Evolutionary conservation across 495 filamentous ascomycete genomes (phyloP).

Genomic region (Cladorrhinum samala): DNA sequence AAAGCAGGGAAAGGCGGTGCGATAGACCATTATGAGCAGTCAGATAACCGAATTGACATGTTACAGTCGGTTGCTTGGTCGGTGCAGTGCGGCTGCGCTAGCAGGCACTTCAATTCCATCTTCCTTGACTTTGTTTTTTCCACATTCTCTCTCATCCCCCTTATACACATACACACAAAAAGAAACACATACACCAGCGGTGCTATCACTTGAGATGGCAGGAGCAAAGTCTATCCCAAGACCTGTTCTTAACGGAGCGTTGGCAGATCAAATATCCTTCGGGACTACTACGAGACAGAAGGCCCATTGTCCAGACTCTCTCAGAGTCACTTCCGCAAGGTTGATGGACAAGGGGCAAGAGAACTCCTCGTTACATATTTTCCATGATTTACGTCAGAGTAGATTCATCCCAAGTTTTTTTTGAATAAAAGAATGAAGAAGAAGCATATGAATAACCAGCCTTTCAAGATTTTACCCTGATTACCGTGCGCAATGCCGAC

Average conservation of each 20-base stretch:
- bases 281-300: slow-evolving; percentile 52
- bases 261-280: slow-evolving; percentile 49
- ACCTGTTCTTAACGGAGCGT: slow-evolving; percentile 50
- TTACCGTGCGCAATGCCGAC: too few relatives aligned
- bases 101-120: background rate
- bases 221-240: slow-evolving; percentile 44
- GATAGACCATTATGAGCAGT: slow-evolving; percentile 26
- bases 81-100: slow-evolving; percentile 4
- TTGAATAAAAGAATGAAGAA: too few relatives aligned
- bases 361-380: slow-evolving; percentile 52
- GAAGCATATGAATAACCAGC: too few relatives aligned
- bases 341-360: slow-evolving; percentile 63
- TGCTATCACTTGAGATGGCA: slow-evolving; percentile 46
- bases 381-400: background rate
- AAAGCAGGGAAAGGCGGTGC: slow-evolving; percentile 7
- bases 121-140: slow-evolving; percentile 2
- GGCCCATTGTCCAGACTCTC: slow-evolving; percentile 52
- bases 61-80: slow-evolving; percentile 11
- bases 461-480: too few relatives aligned
- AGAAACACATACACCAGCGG: slow-evolving; percentile 33
- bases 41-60: slow-evolving; percentile 29
- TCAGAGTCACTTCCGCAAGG: slow-evolving; percentile 36
- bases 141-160: background rate
- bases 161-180: background rate
- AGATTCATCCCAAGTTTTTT: background rate